phyloP scores from a whole-genome alignment of 2,329 filamentous ascomycete genomes.

The Fusarium chuoi region DNA sequence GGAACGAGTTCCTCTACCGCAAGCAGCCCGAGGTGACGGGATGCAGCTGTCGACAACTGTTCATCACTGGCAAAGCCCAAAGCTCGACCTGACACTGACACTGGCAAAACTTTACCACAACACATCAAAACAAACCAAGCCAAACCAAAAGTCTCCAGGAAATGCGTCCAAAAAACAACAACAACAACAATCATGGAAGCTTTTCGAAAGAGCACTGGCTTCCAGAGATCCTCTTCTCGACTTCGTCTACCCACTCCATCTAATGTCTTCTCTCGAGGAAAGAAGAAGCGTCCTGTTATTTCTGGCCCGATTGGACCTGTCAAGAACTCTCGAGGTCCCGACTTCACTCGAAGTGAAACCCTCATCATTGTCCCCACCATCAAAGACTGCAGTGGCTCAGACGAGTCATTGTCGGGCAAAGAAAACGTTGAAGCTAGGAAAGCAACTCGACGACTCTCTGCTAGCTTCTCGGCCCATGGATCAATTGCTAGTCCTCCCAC shows the following conservation, averaged over 20 bases:
- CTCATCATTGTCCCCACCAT: conserved; percentile 51
- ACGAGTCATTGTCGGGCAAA: conserved; percentile 26
- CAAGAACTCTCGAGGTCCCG: conserved; percentile 50
- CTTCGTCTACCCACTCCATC: conserved; percentile 27
- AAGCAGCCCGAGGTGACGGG: no score
- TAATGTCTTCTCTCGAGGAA: conserved; percentile 25
- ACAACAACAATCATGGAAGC: conserved; percentile 26
- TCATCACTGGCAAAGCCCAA: not conserved
- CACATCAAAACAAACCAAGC: not conserved
- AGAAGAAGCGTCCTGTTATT: conserved; percentile 45
- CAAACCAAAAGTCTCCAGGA: not conserved
- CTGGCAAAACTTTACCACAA: not conserved
- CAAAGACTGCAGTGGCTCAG: conserved; percentile 46
- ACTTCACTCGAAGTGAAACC: conserved; percentile 49
- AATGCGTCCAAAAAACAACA: not conserved
- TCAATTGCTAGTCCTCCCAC: conserved; percentile 46
- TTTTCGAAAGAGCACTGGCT: conserved; percentile 6
- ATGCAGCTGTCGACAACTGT: not conserved
- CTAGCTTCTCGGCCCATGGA: conserved; percentile 42
- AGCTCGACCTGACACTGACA: not conserved
- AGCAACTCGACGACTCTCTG: conserved; percentile 45
- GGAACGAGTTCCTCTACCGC: not conserved
- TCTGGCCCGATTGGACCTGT: conserved; percentile 53
- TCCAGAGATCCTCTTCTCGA: conserved; percentile 13
- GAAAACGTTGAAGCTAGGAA: conserved; percentile 15